phyloP scores from a whole-genome alignment of 177 flowering plant species.

The Vitis hybrid region DNA sequence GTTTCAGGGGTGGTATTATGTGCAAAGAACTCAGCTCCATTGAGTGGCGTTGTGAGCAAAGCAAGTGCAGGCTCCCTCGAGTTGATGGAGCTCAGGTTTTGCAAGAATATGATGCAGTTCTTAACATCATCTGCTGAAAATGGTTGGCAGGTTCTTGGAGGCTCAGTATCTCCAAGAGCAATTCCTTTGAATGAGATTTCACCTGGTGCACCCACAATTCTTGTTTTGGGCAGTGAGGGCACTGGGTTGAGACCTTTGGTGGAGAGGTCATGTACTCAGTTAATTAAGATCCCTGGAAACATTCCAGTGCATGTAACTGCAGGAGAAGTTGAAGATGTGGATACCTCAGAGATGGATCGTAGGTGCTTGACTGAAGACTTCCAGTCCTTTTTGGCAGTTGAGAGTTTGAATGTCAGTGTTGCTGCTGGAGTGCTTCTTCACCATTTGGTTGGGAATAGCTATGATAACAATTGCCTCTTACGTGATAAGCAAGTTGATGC shows the following conservation, averaged over 20 bases:
- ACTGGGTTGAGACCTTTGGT: slow-evolving; percentile 94
- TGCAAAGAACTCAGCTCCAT: slow-evolving; percentile 95
- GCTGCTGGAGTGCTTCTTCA: slow-evolving; percentile 97
- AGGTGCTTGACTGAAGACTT: slow-evolving; percentile 44
- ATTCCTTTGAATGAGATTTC: slow-evolving; percentile 62
- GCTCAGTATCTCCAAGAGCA: slow-evolving; percentile 78
- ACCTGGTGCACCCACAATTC: slow-evolving; percentile 79
- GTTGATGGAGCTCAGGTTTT: slow-evolving; percentile 79
- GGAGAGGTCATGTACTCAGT: slow-evolving; percentile 81
- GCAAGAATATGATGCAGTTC: slow-evolving; percentile 99
- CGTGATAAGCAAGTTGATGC: slow-evolving; percentile 18
- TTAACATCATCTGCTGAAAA: slow-evolving; percentile 70
- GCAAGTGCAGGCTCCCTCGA: slow-evolving; percentile 99
- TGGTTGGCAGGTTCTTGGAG: slow-evolving; percentile 97
- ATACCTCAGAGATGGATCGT: slow-evolving; percentile 23
- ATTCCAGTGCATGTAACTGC: slow-evolving; percentile 38
- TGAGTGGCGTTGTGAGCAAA: slow-evolving; percentile 97
- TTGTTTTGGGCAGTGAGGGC: slow-evolving; percentile 97
- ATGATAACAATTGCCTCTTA: slow-evolving; percentile 5
- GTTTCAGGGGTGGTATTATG: slow-evolving; percentile 92
- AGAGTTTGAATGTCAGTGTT: slow-evolving; percentile 98
- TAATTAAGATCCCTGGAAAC: slow-evolving; percentile 73
- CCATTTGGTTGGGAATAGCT: slow-evolving; percentile 62
- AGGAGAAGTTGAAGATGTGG: slow-evolving; percentile 36
- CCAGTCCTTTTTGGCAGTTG: slow-evolving; percentile 82